phyloP scores from a whole-genome alignment of 805 yeast genomes.

The Spathaspora boniae region DNA sequence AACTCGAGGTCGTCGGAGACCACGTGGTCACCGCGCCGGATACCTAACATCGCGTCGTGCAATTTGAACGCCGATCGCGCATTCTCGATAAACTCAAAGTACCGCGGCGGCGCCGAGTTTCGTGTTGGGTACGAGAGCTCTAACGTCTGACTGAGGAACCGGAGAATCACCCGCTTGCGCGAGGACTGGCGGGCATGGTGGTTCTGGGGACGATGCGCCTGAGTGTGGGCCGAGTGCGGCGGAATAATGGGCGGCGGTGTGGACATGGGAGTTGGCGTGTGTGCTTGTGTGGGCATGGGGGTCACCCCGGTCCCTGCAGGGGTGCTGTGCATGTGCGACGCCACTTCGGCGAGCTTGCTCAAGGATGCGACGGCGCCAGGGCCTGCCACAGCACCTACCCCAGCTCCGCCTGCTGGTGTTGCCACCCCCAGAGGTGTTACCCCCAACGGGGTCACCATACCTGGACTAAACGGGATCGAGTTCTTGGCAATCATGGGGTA shows the following conservation, averaged over 20 bases:
- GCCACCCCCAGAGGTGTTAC: constrained; percentile 7
- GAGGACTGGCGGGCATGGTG: constrained; percentile 31
- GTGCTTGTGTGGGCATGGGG: constrained; percentile 7
- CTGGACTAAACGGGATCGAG: constrained; percentile 30
- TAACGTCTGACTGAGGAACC: constrained; percentile 52
- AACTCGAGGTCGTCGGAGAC: constrained; percentile 34
- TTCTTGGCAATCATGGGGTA: constrained; percentile 60
- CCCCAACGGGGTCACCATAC: no score
- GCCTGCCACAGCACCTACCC: not conserved
- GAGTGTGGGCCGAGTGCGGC: no score
- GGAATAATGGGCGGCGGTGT: not conserved
- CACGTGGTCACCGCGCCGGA: constrained; percentile 16
- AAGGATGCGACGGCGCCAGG: constrained; percentile 11
- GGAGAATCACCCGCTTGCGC: constrained; percentile 36
- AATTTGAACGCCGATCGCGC: constrained; percentile 65
- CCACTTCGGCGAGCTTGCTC: constrained; percentile 35
- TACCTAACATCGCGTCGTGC: constrained; percentile 17
- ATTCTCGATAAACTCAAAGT: constrained; percentile 73
- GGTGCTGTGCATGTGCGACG: constrained; percentile 11
- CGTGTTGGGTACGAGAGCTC: constrained; percentile 62
- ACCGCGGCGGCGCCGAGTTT: constrained; percentile 76
- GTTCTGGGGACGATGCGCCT: constrained; percentile 8
- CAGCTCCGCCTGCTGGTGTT: not conserved
- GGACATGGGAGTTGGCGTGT: not conserved
- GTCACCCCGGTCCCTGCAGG: constrained; percentile 1